These are phyloP conservation scores for Lepidopterella palustris DNA, from an alignment of 495 filamentous ascomycete genomes.

Conservation along the genomic window DNA sequence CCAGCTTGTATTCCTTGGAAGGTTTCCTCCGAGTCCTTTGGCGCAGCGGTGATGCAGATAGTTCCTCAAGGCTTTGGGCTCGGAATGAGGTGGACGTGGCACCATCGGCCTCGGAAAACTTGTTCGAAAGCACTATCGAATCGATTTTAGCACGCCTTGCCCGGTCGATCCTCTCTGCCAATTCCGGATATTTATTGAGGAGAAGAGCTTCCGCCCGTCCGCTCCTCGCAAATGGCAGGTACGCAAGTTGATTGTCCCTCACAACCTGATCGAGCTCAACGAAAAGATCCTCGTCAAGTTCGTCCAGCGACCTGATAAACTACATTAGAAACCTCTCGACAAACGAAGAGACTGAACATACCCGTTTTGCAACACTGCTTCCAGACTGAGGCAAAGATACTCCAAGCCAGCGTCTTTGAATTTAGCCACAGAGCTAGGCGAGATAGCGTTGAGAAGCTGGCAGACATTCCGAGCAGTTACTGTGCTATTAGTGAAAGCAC, in stretches of 20 bases:
- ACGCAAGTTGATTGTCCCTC: conserved; percentile 70
- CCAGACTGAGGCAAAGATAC: conserved; percentile 86
- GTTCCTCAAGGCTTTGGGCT: conserved; percentile 52
- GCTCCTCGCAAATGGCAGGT: conserved; percentile 66
- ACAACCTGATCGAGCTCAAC: conserved; percentile 71
- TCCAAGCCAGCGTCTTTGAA: conserved; percentile 87
- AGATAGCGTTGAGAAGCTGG: conserved; percentile 72
- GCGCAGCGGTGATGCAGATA: conserved; percentile 45
- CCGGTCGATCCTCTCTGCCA: conserved; percentile 47
- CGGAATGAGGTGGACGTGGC: conserved; percentile 45
- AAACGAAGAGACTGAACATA: conserved; percentile 34
- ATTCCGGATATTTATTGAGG: conserved; percentile 63
- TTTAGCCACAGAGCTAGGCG: conserved; percentile 69
- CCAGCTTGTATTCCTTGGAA: conserved; percentile 41
- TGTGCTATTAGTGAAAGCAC: conserved; percentile 23
- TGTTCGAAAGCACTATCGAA: conserved; percentile 51
- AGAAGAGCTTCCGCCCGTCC: conserved; percentile 64
- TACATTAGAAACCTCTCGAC: conserved; percentile 20
- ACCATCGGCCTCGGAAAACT: conserved; percentile 54
- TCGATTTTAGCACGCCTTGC: conserved; percentile 54
- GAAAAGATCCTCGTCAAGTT: conserved; percentile 79
- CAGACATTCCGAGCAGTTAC: conserved; percentile 84
- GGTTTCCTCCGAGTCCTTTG: conserved; percentile 48
- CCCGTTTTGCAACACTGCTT: conserved; percentile 83
- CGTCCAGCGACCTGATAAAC: conserved; percentile 57